Evolutionary conservation across 2,329 filamentous ascomycete species (phyloP), one percentile per base, ranked within the genome.

Genomic region (Macroventuria anomochaeta): DNA sequence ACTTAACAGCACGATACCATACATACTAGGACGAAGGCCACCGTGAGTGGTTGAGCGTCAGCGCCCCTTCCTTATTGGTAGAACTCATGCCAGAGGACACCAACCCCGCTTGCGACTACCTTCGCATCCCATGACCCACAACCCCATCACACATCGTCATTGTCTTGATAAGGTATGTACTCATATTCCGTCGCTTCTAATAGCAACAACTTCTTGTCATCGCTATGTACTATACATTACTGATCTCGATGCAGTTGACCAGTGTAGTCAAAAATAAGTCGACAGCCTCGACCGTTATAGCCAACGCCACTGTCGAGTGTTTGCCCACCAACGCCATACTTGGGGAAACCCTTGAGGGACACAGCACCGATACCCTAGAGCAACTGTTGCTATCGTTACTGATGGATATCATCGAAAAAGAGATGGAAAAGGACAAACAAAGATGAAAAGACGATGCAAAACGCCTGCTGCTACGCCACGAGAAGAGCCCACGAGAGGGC

Each of bases 171-270:
- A 58, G 43, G 51, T 55, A 50, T 39, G 41, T 47, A 41, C 26
- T 42, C 25, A 29, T 49, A 55, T 47, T 57, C 17, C 37, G 13
- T 40, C 15, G 17, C n/a, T 33, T 25, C 40, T 46, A 25, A 20
- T 17, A 33, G 15, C 43, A 17, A 40, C 33, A 5, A 18, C 18
- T 55, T 33, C 41, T 25, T 55, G 12, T 46, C 34, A 51, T 55
- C 34, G 15, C 52, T 64, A 50, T 61, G 55, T 63, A 70, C 60
- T 68, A 68, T 70, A 70, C 59, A 71, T 67, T 70, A 69, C 57
- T 63, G 53, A 59, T 55, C 41, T 44, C 38, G n/a, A 39, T 41
- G 44, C 44, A 53, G 56, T 57, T 36, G 21, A 52, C 33, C 46
- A 39, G 43, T 52, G 18, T 42, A 53, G 48, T 34, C 20, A 44